Evolutionary conservation across 306 rosid genomes (phyloP), one percentile per base, ranked within the genome.

Genomic region (Alnus glutinosa): DNA sequence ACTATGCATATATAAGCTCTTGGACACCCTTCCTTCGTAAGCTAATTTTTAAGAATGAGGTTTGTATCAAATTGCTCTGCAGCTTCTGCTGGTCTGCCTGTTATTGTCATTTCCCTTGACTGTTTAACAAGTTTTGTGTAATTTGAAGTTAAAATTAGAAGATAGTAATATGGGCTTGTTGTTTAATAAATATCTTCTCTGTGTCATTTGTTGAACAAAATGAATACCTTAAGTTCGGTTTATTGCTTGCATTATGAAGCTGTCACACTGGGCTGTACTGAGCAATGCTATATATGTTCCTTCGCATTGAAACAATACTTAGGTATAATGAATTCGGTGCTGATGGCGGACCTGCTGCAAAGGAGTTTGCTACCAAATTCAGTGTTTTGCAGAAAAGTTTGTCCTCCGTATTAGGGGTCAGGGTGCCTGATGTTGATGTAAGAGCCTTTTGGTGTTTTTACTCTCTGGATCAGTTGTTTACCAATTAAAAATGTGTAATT

Each of bases 281-380:
- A 76, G 19, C 46, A 62, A 48, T 62, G 54, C 55, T 77, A 63
- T 23, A 23, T 23, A 23, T 18, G 83, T 55, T 54, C 51, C 75
- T 51, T 79, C n/a, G 67, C 15, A 75, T 80, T 82, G 77, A 85
- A 55, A 42, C 73, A 2, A 68, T 74, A 49, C 61, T 77, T 52
- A 94, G 98, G 90, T 89, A 88, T 83, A 91, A 89, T 86, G 98
- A 94, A 64, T 86, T 92, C 76, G 97, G 90, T 78, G 85, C 62
- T 73, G 85, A 85, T 4, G 97, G 97, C 47, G 97, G 98, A 73
- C 93, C 92, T 11, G 70, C 88, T 70, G 91, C 97, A 2, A 89
- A 87, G 87, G 97, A 85, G 76, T 79, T 92, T 86, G 74, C 82
- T 87, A 90, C 91, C 58, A 92, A 89, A 82, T 85, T 94, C 66